Evolutionary conservation across 306 rosid species (phyloP), one percentile per base, ranked within the genome.

Genomic region (Fragaria vesca): DNA sequence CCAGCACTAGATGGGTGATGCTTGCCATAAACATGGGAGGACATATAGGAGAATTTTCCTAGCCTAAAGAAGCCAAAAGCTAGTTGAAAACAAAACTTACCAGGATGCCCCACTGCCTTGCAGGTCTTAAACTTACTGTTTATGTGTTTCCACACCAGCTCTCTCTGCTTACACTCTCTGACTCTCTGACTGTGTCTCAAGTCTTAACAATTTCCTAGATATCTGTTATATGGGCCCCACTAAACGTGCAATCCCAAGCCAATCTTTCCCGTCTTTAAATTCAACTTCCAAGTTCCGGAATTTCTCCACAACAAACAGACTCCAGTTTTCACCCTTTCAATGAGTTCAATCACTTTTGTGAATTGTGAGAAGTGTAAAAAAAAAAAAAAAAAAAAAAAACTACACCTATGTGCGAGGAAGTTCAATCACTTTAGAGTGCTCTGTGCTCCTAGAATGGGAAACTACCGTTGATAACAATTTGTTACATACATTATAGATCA

Each of bases 131-230:
- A 36, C 12, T 13, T 69, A 5, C 20, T 21, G 9, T 69, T 43
- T 69, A 18, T 16, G 73, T 45, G 73, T 69, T 45, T 69, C 40
- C 73, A 26, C 40, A 6, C 42, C 58, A 52, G 5, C 50, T 71
- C 74, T 46, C 50, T 13, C 8, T 16, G 18, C 54, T 48, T 48
- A 2, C 15, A 12, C 18, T 7, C 57, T 48, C 16, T 16, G 20
- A 48, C 54, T 48, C 55, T 32, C 52, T 21, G 5, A 20, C n/a
- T n/a, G n/a, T n/a, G 18, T 42, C 69, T 10, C 38, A 4, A 36
- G 40, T 36, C 40, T 40, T 24, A 0, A 12, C 28, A 73, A 9
- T 58, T 42, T 74, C 55, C 28, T 16, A 38, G 77, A 73, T 55
- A 7, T 15, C 76, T 68, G 16, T 57, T 54, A 57, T 6, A 8